Conservation (phyloP, 768 basidiomycete genomes). For the Phylloporus arenicola region DNA sequence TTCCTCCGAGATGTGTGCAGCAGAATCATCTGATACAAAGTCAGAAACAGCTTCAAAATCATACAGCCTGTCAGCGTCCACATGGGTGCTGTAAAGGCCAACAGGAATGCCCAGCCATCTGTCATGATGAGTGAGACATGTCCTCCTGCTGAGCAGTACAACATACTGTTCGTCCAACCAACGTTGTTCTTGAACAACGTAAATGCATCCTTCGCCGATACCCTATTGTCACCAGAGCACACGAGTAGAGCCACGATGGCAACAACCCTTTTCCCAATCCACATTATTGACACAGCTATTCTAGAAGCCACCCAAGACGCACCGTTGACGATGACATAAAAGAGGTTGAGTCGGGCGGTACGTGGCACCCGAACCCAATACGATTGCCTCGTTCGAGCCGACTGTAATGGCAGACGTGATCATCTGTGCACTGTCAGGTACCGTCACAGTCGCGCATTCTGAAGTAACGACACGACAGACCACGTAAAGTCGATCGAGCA, state of each 20-base stretch:
- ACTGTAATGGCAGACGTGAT: slow-evolving; percentile 67
- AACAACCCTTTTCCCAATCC: slow-evolving; percentile 44
- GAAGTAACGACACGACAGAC: slow-evolving; percentile 22
- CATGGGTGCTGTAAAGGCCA: slow-evolving; percentile 72
- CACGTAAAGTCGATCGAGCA: slow-evolving; percentile 73
- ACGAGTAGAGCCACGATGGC: slow-evolving; percentile 58
- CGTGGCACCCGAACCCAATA: slow-evolving; percentile 54
- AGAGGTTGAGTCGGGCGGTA: slow-evolving; percentile 64
- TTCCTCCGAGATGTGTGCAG: slow-evolving; percentile 72
- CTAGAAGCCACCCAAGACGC: slow-evolving; percentile 17
- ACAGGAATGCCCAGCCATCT: slow-evolving; percentile 71
- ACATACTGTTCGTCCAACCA: slow-evolving; percentile 58
- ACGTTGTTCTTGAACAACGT: slow-evolving; percentile 67
- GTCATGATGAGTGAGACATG: neutral
- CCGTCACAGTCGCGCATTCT: neutral
- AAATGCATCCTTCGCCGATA: slow-evolving; percentile 66
- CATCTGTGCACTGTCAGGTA: slow-evolving; percentile 56
- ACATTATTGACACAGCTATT: neutral
- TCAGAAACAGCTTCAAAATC: neutral
- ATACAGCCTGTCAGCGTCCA: slow-evolving; percentile 75
- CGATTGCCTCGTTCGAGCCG: slow-evolving; percentile 45
- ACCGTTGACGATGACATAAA: slow-evolving; percentile 65
- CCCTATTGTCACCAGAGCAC: slow-evolving; percentile 48
- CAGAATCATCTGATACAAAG: slow-evolving; percentile 55
- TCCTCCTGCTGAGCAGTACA: neutral